These are phyloP conservation scores for Lithohypha guttulata DNA, from an alignment of 2,329 filamentous ascomycete genomes.

Conservation along the genomic window DNA sequence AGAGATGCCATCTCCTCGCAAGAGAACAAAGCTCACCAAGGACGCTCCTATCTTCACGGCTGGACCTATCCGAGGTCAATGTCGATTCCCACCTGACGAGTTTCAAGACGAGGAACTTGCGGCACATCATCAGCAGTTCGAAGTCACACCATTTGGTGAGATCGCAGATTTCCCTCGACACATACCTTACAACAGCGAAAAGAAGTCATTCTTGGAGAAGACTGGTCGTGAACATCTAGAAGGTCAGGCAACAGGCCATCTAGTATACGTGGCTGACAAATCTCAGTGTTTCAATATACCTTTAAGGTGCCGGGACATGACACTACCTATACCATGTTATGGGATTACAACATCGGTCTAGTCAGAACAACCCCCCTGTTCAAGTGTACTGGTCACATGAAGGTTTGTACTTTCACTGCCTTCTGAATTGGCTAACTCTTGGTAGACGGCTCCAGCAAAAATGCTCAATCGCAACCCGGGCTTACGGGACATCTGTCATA, in stretches of 20 bases:
- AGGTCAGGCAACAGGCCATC: conserved; percentile 43
- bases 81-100: conserved; percentile 69
- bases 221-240: conserved; percentile 83
- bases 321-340: conserved; percentile 68
- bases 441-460: conserved; percentile 75
- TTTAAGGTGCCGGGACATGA: conserved; percentile 62
- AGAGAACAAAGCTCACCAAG: conserved; percentile 51
- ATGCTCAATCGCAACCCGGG: conserved; percentile 69
- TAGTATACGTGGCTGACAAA: conserved; percentile 11
- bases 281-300: conserved; percentile 68
- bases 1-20: conserved; percentile 18
- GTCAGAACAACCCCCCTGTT: conserved; percentile 93
- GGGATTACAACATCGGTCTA: conserved; percentile 93
- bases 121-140: conserved; percentile 51
- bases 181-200: conserved; percentile 90
- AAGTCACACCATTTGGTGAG: conserved; percentile 53
- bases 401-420: conserved; percentile 45
- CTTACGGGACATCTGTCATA: conserved; percentile 79
- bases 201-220: conserved; percentile 77
- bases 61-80: conserved; percentile 51
- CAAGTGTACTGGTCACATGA: conserved; percentile 77
- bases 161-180: conserved; percentile 55
- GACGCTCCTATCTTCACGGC: conserved; percentile 53
- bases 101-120: conserved; percentile 47
- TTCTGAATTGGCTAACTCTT: conserved; percentile 1